Evolutionary conservation across 805 yeast species (phyloP).

Genomic region (Kuraishia borneana): DNA sequence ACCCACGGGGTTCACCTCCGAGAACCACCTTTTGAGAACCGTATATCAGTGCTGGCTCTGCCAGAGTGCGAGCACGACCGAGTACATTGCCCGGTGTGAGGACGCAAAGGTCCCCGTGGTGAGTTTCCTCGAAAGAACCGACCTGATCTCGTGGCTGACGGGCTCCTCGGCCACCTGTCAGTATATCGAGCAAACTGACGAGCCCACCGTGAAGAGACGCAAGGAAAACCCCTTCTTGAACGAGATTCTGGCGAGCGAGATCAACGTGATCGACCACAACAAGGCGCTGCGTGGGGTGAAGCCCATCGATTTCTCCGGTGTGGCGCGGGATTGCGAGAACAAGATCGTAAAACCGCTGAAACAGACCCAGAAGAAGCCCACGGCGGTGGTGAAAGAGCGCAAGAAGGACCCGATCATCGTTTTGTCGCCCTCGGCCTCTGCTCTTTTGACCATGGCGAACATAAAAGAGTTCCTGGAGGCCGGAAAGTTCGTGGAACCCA

Average conservation of each 20-base stretch:
- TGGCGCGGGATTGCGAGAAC: constrained; percentile 55
- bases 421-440: constrained; percentile 71
- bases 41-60: constrained; percentile 72
- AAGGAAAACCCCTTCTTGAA: constrained; percentile 39
- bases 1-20: constrained; percentile 12
- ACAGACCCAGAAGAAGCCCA: constrained; percentile 12
- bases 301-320: constrained; percentile 53
- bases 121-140: constrained; percentile 77
- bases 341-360: constrained; percentile 43
- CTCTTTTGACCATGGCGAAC: constrained; percentile 53
- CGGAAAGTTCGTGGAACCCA: constrained; percentile 56
- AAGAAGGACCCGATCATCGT: constrained; percentile 59
- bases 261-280: constrained; percentile 35
- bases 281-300: constrained; percentile 45
- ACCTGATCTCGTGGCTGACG: constrained; percentile 69
- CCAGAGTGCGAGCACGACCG: constrained; percentile 66
- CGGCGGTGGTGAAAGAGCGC: constrained; percentile 4
- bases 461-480: constrained; percentile 61
- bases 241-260: constrained; percentile 27
- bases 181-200: constrained; percentile 23
- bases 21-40: constrained; percentile 38
- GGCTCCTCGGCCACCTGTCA: constrained; percentile 56
- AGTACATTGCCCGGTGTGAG: constrained; percentile 67
- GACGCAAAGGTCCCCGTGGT: constrained; percentile 53
- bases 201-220: constrained; percentile 12